phyloP scores from a whole-genome alignment of 768 basidiomycete species.

The Phylloporus arenicola region DNA sequence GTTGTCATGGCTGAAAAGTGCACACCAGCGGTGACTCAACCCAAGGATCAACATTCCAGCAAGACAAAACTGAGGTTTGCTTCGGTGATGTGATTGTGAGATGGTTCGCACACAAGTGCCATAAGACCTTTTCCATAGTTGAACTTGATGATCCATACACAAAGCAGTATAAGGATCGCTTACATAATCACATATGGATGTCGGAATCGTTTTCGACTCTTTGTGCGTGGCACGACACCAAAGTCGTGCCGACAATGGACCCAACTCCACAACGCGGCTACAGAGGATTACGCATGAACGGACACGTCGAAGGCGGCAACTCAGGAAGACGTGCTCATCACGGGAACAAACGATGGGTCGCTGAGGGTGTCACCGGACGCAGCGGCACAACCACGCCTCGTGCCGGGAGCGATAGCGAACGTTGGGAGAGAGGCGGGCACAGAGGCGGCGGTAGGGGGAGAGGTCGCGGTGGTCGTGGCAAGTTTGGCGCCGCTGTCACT shows the following conservation, averaged over 20 bases:
- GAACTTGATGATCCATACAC: too few species aligned
- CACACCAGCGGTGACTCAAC: too few species aligned
- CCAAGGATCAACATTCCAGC: too few species aligned
- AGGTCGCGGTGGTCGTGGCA: slow-evolving; percentile 33
- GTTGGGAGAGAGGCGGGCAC: slow-evolving; percentile 61
- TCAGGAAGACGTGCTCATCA: slow-evolving; percentile 30
- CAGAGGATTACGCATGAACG: slow-evolving; percentile 19
- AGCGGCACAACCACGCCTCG: slow-evolving; percentile 33
- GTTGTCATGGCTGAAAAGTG: too few species aligned
- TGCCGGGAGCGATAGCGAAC: slow-evolving; percentile 41
- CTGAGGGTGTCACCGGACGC: slow-evolving; percentile 33
- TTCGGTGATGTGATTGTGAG: too few species aligned
- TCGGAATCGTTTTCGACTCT: not conserved
- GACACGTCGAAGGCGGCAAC: slow-evolving; percentile 16
- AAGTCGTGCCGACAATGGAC: slow-evolving; percentile 24
- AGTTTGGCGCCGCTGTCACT: slow-evolving; percentile 37
- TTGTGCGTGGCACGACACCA: slow-evolving; percentile 3
- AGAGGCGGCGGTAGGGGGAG: slow-evolving; percentile 48
- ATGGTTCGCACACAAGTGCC: too few species aligned
- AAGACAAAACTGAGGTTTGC: too few species aligned
- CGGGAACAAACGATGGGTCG: slow-evolving; percentile 61
- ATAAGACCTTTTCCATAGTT: too few species aligned
- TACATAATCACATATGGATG: not conserved
- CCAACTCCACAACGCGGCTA: slow-evolving; percentile 15
- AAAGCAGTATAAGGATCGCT: not conserved